Conservation (phyloP, 2,329 filamentous ascomycete species). For the Fusarium nematophilum region DNA sequence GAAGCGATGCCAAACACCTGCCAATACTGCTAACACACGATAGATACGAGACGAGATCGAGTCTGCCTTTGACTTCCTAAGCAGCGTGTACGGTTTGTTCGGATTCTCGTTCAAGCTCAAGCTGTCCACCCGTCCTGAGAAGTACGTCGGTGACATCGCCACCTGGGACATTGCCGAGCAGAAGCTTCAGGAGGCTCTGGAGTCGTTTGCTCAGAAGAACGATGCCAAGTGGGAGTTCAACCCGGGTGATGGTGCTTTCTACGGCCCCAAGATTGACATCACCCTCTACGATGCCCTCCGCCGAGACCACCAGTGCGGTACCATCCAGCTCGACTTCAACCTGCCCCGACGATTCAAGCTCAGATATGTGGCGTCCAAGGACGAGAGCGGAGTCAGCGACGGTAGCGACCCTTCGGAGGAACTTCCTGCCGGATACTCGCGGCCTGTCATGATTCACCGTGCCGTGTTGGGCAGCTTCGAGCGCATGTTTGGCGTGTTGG, state of each 20-base stretch:
- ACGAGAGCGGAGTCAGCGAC: slow-evolving; percentile 53
- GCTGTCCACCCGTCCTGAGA: slow-evolving; percentile 89
- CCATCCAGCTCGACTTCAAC: slow-evolving; percentile 94
- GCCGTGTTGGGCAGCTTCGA: slow-evolving; percentile 80
- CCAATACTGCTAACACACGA: slow-evolving; percentile 12
- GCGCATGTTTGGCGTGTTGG: slow-evolving; percentile 78
- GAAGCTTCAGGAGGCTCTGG: slow-evolving; percentile 81
- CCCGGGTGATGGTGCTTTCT: slow-evolving; percentile 96
- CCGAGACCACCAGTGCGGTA: slow-evolving; percentile 72
- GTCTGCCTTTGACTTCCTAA: slow-evolving; percentile 87
- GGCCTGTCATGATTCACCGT: slow-evolving; percentile 88
- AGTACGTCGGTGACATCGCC: slow-evolving; percentile 85
- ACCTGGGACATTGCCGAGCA: slow-evolving; percentile 92
- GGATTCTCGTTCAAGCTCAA: slow-evolving; percentile 86
- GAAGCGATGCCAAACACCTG: too few species aligned
- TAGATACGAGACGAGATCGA: slow-evolving; percentile 68
- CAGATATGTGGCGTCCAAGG: slow-evolving; percentile 63
- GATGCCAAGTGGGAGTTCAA: slow-evolving; percentile 88
- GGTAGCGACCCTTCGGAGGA: slow-evolving; percentile 57
- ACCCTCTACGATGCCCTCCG: slow-evolving; percentile 89
- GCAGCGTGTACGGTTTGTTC: slow-evolving; percentile 75
- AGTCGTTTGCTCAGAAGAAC: slow-evolving; percentile 73
- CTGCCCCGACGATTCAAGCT: slow-evolving; percentile 63
- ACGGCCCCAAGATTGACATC: slow-evolving; percentile 98
- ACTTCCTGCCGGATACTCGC: slow-evolving; percentile 76